Base-by-base conservation (phyloP, 768 basidiomycete genomes). In the Phaeolepiota aurea region DNA sequence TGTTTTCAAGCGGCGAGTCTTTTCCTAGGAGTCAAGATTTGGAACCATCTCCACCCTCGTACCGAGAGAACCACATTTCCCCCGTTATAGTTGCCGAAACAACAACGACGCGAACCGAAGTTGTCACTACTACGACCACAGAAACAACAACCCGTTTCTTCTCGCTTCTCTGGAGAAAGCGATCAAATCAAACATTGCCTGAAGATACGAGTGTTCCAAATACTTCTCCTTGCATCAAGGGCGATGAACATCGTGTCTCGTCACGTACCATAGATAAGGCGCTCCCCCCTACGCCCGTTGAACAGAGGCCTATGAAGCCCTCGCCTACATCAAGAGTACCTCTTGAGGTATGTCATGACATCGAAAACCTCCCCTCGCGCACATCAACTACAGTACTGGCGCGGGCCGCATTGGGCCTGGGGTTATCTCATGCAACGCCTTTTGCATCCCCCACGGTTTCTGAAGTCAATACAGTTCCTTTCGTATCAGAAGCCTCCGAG, bases 111-210 rank as follows among this genome's bases (percentile, higher is more conserved):
- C 69, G 64, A 20, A 73, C 70, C 15, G 63, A 65, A 47, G 57
- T 61, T 28, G 61, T 68, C n/a, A 65, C 69, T 5, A 66, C 68
- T 5, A 70, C 69, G 5, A 66, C 68, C 4, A 70, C 71, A 10
- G 63, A 65, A 38, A 69, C 71, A 10, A 64, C 73, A 10, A 71
- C 76, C 16, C 77, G 77, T 57, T 77, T 84, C 59, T 77, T 85
- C 57, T 78, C 82, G 16, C 58, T 80, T 18, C 77, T 81, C 12
- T 82, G 80, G 81, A 73, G 66, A 51, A 79, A 73, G 49, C 78
- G 72, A 12, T 23, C 5, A 38, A 21, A 14, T 14, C 44, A 7
- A 48, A 44, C 25, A 20, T 35, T 32, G 32, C 42, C 31, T 41
- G 40, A 19, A 16, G n/a, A n/a, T n/a, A n/a, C n/a, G n/a, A n/a